Evolutionary conservation across 2,329 filamentous ascomycete genomes (phyloP).

Genomic region (Ramularia collo-cygni): DNA sequence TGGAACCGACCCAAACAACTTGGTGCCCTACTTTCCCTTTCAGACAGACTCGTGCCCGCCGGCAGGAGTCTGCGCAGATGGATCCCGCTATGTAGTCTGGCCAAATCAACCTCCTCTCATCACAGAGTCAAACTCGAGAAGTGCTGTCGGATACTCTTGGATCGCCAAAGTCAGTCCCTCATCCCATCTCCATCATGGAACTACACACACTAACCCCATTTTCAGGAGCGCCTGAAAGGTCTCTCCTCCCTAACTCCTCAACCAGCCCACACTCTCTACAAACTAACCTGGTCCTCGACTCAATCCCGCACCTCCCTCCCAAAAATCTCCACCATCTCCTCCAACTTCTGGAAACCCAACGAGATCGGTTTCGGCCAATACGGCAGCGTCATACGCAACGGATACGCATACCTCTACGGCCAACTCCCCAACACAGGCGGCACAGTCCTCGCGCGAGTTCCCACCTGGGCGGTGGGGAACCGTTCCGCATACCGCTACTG

Average conservation of each 20-base stretch:
- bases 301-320: constrained; percentile 14
- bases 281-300: constrained; percentile 8
- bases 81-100: constrained; percentile 20
- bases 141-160: constrained; percentile 18
- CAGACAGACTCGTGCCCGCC: constrained; percentile 15
- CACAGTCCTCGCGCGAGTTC: constrained; percentile 17
- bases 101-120: constrained; percentile 18
- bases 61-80: constrained; percentile 16
- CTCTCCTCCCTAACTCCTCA: constrained; percentile 10
- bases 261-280: constrained; percentile 16
- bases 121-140: constrained; percentile 5
- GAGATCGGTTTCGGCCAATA: constrained; percentile 20
- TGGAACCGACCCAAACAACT: constrained; percentile 7
- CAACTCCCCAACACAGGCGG: constrained; percentile 6
- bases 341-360: constrained; percentile 14
- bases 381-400: constrained; percentile 13
- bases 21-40: constrained; percentile 15
- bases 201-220: constrained; percentile 12
- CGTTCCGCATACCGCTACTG: constrained; percentile 19
- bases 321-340: constrained; percentile 8
- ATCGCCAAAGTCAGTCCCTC: constrained; percentile 13
- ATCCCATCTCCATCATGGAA: constrained; percentile 7
- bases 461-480: constrained; percentile 15
- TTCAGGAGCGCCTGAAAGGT: constrained; percentile 9
- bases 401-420: constrained; percentile 21